Evolutionary conservation across 306 rosid species (phyloP), one percentile per base, ranked within the genome.

Genomic region (Dicorynia guianensis): DNA sequence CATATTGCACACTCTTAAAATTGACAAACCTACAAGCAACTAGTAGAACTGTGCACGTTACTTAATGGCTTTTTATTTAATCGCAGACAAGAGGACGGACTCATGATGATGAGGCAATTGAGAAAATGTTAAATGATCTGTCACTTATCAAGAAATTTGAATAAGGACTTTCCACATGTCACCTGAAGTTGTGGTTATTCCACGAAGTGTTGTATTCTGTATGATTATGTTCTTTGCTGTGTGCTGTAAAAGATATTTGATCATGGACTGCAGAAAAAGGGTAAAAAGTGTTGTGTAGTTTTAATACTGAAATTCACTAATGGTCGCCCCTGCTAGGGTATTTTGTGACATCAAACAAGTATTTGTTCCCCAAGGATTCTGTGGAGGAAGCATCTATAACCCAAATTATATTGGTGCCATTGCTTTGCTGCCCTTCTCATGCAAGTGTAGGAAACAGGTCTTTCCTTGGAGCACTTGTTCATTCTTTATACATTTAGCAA

Each of bases 141-240:
- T 91, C 98, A 0, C 66, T 95, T 38, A 95, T 95, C 62, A 92
- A 95, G 96, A 92, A 87, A 81, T 95, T 95, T 67, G 98, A 92
- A 71, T 92, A 81, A 80, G 25, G n/a, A 12, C 50, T 67, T 43
- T 55, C 43, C 72, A 18, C 3, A n/a, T 61, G 71, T 25, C 9
- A 34, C 18, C 15, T 8, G 0, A 43, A 69, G 44, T 11, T 18
- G 43, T 39, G 62, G 65, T 17, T 36, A 11, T 25, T 33, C 39
- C n/a, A 10, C 36, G 30, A 3, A 33, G 44, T n/a, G 35, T 15
- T 4, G 17, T 43, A 42, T 54, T 11, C 10, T 19, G 7, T 19
- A 8, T 48, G 18, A 10, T 40, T 4, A 13, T 44, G 53, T 11
- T 7, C 42, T 20, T 46, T 34, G 25, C 17, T 58, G 46, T 35